A percentile compares a stretch with the other conserved stretches of the same genome.
phyloP scores from a whole-genome alignment of 208 protist genomes.

The Crithidia brevicula region DNA sequence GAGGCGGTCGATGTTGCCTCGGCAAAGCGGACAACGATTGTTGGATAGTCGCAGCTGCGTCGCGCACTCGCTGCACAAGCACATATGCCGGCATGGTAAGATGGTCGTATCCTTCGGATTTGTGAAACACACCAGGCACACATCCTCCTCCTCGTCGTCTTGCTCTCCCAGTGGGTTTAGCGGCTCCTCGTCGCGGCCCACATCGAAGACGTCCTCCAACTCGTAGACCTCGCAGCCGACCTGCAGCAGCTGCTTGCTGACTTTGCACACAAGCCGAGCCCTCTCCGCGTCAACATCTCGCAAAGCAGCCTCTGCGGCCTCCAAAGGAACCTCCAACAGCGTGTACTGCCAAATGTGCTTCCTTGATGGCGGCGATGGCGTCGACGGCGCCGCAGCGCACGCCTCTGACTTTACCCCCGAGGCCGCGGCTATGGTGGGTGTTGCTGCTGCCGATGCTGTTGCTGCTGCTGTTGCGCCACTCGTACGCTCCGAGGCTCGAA shows the following conservation, averaged over 20 bases:
- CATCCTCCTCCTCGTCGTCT: conserved; percentile 48
- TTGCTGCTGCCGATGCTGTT: neutral
- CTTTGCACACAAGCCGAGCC: conserved; percentile 24
- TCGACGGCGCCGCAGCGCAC: too few relatives aligned
- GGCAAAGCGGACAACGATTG: conserved; percentile 94
- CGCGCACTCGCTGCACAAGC: conserved; percentile 89
- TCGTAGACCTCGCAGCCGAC: conserved; percentile 76
- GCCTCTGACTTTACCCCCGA: neutral
- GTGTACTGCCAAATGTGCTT: conserved; percentile 37
- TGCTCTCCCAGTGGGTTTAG: conserved; percentile 1
- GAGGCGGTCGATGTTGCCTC: conserved; percentile 66
- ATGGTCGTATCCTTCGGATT: conserved; percentile 86
- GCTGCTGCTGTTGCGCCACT: neutral
- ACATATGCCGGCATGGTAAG: conserved; percentile 94
- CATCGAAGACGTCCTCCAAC: conserved; percentile 80
- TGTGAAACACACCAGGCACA: conserved; percentile 92
- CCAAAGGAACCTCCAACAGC: conserved; percentile 26
- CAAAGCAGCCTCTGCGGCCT: neutral
- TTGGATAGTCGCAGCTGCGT: conserved; percentile 65
- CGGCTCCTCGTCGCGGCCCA: conserved; percentile 41
- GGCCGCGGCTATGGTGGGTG: too few relatives aligned
- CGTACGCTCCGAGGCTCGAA: neutral
- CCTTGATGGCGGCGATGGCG: neutral
- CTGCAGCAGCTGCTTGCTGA: conserved; percentile 78
- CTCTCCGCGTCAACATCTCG: neutral